Evolutionary conservation across 116 monocot species (phyloP).

Genomic region (Trichopus zeylanicus): DNA sequence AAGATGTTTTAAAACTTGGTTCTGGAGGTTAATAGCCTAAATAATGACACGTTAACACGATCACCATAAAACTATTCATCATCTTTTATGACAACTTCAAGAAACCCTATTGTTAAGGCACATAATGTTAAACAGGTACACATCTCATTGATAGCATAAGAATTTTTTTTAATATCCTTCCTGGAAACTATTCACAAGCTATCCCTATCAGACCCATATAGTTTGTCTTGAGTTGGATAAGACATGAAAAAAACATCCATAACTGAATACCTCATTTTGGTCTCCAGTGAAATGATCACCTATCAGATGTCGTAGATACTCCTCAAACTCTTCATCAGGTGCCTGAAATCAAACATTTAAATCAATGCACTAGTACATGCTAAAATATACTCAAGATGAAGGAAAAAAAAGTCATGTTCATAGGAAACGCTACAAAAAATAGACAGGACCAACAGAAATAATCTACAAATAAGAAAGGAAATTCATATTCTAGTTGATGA

Average conservation of each 20-base stretch:
- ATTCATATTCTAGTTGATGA: too few species aligned
- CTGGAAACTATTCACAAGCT: too few species aligned
- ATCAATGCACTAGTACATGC: too few species aligned
- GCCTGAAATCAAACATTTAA: conserved; percentile 66
- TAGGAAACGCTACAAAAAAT: too few species aligned
- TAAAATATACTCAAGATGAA: too few species aligned
- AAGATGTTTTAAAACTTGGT: neutral
- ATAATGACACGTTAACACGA: neutral
- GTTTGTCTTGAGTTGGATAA: neutral
- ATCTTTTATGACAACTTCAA: neutral
- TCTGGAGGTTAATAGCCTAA: neutral
- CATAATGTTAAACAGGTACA: too few species aligned
- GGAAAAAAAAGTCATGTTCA: too few species aligned
- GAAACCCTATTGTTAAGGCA: too few species aligned
- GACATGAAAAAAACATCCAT: neutral
- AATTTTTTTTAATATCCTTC: neutral
- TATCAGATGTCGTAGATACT: conserved; percentile 68
- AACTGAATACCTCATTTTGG: conserved; percentile 64
- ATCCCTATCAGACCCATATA: neutral
- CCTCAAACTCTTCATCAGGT: conserved; percentile 99
- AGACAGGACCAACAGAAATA: too few species aligned
- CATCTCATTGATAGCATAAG: too few species aligned
- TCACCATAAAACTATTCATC: neutral
- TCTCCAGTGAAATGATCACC: conserved; percentile 75
- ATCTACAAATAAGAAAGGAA: too few species aligned